Base-by-base conservation (phyloP, 495 filamentous ascomycete genomes). In the Podospora appendiculata region DNA sequence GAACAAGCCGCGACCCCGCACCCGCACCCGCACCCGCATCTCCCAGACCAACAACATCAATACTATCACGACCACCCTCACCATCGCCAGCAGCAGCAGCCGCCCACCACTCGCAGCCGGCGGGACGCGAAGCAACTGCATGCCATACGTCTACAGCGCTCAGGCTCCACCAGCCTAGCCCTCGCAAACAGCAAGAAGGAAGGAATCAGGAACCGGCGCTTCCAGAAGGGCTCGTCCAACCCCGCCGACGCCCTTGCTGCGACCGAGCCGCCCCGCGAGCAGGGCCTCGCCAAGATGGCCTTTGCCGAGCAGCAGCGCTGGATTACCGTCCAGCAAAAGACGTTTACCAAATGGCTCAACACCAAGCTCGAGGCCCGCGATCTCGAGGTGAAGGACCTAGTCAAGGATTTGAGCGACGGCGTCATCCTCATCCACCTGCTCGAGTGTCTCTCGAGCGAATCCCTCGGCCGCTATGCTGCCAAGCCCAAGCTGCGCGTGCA, bases 301-400 rank as follows among this genome's bases (percentile, higher is more conserved):
- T 76, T 66, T 57, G 67, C 71, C 52, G 74, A 77, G 59, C 79
- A 95, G 75, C 87, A 92, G 77, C 85, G 85, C 72, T 97, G 92
- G 92, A 84, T 97, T 63, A 89, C 84, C 62, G 91, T 95, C 63
- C 92, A 97, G 74, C 87, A 96, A 69, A 98, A 97, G 80, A 98
- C 93, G n/a, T 97, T 97, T 68, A 95, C 90, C 16, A 97, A 97
- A 84, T 97, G 93, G 93, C 82, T 98, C 49, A 98, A 98, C 68
- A 91, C 88, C 54, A 97, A 97, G 76, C 69, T 97, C 56, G 84
- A 87, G 64, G 78, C 76, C 43, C 80, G 91, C 52, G 75, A 83
- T 42, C 63, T 96, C 43, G 74, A 74, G 54, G 87, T 96, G 56
- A 86, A 87, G 56, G 88, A 96, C 62, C 70, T 98, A 53, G 85